A percentile compares a stretch with the other conserved stretches of the same genome.
Evolutionary conservation across 257 asterid genomes (phyloP).

Genomic region (Ilex aquifolium): DNA sequence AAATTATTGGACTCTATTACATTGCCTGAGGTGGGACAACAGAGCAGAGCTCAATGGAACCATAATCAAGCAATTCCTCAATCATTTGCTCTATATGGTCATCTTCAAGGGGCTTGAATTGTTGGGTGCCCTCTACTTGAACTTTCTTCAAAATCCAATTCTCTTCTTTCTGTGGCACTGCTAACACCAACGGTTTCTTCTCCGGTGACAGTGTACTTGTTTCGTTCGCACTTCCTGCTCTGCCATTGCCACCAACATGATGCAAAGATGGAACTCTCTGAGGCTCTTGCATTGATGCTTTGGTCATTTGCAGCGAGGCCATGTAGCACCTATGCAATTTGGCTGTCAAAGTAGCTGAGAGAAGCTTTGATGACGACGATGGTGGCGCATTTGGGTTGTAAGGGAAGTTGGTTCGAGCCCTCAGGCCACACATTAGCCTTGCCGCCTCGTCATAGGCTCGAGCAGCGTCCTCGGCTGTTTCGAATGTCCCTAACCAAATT

Average conservation of each 20-base stretch:
- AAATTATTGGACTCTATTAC: too few species aligned
- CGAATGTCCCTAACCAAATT: conserved; percentile 91
- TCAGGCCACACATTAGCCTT: conserved; percentile 70
- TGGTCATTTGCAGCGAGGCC: conserved; percentile 51
- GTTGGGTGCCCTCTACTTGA: conserved; percentile 11
- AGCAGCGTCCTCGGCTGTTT: conserved; percentile 94
- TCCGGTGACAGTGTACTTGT: conserved; percentile 2
- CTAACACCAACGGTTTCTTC: conserved; percentile 5
- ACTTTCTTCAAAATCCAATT: conserved; percentile 10
- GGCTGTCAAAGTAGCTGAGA: conserved; percentile 66
- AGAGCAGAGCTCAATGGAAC: conserved; percentile 61
- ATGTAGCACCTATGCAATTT: conserved; percentile 77
- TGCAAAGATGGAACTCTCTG: conserved; percentile 1
- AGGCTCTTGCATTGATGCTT: conserved; percentile 3
- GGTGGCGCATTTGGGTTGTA: conserved; percentile 48
- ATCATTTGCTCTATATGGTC: conserved; percentile 86
- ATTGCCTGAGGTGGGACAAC: conserved; percentile 1
- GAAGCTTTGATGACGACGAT: conserved; percentile 42
- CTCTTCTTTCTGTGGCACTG: background rate
- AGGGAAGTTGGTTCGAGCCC: conserved; percentile 76
- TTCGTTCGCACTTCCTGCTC: conserved; percentile 5
- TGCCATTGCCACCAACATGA: background rate
- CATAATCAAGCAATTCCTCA: conserved; percentile 70
- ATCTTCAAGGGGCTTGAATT: conserved; percentile 48
- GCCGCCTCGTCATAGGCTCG: conserved; percentile 88